Evolutionary conservation across 331 rosid genomes (phyloP), one percentile per base, ranked within the genome.

Genomic region (Erythrophleum ivorense): DNA sequence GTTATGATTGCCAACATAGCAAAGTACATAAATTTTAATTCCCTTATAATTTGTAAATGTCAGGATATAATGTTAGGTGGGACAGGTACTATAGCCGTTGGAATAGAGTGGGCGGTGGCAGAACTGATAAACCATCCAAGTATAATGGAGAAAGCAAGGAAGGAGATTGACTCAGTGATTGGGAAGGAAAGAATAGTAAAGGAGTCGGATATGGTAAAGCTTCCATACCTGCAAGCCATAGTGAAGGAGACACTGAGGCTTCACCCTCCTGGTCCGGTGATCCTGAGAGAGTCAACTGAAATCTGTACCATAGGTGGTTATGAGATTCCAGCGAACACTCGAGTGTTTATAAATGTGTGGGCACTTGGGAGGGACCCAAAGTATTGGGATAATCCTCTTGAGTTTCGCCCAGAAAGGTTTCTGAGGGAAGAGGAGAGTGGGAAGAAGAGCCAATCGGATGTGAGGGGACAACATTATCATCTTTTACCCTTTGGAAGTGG

Each of bases 401-500:
- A 80, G 48, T 80, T 73, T 48, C 36, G 5, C n/a, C 79, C 79
- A 65, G 80, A 73, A n/a, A 69, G 75, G 57, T 81, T 81, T 59
- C 3, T 73, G 8, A 53, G 5, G 18, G 69, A 34, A 9, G 63
- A 19, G 11, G 52, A 68, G 11, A 18, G 19, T 5, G 62, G 2
- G 19, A 12, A 38, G 21, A 40, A 66, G 38, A 75, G 68, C 1
- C 29, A 53, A 19, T 11, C 45, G 45, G 85, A 81, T 45, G 76
- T 81, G 70, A 81, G 77, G 54, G 85, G 85, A 43, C 85, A 81
- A 8, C 8, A 75, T 40, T 81, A 75, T 59, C 50, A 66, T 3
- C 18, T 75, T 12, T 31, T 81, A 43, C 85, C 85, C 5, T 75
- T 75, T 75, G 84, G 77, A n/a, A 81, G 81, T 3, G 85, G 85